Conservation (phyloP, 2,329 filamentous ascomycete species). For the Aureobasidium zeae region DNA sequence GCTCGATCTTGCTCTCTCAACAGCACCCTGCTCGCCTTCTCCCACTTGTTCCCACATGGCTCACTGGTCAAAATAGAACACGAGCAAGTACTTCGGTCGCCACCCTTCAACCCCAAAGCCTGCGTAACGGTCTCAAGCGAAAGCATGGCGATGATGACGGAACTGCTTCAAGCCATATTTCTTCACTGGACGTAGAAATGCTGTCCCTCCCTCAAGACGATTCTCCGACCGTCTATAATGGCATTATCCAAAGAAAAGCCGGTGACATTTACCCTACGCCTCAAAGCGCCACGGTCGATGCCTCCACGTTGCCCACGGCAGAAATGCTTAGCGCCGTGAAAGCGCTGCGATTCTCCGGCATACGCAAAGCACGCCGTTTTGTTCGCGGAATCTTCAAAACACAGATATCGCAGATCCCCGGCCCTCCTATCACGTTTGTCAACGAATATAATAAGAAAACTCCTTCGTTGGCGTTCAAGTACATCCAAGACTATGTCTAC, state of each 20-base stretch:
- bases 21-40: too few species aligned
- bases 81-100: too few species aligned
- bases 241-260: constrained; percentile 29
- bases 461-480: constrained; percentile 56
- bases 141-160: constrained; percentile 18
- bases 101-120: too few species aligned
- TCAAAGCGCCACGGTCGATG: constrained; percentile 22
- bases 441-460: constrained; percentile 51
- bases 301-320: constrained; percentile 27
- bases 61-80: too few species aligned
- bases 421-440: constrained; percentile 46
- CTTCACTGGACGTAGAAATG: background rate
- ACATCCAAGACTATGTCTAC: constrained; percentile 55
- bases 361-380: constrained; percentile 26
- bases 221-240: constrained; percentile 35
- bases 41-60: too few species aligned
- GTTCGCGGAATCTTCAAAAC: constrained; percentile 34
- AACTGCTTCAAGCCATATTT: background rate
- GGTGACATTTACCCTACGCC: constrained; percentile 31
- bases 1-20: constrained; percentile 18
- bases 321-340: constrained; percentile 30
- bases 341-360: constrained; percentile 18
- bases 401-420: constrained; percentile 24
- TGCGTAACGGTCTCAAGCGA: constrained; percentile 24
- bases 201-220: too few species aligned